Evolutionary conservation across 1,139 yeast genomes (phyloP), one percentile per base, ranked within the genome.

Genomic region (Saccharomyces hybrid): DNA sequence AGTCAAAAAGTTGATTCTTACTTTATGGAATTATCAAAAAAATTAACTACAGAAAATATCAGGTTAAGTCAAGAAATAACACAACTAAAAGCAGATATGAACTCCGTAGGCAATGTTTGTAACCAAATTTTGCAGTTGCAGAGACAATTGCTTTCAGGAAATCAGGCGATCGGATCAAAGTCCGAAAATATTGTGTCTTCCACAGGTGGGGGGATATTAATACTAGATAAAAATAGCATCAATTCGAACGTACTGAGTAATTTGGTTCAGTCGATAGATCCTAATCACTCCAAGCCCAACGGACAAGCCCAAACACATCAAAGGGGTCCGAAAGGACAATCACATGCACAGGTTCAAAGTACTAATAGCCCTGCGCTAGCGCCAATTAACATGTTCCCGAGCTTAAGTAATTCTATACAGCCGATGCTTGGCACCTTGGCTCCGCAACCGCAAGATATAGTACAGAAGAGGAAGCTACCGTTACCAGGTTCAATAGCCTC

Each of bases 51-150:
- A 2, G 70, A 68, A 52, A 68, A 67, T 56, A 59, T 64, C 13
- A 58, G 68, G 49, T 52, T 68, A 31, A 61, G 66, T 19, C 68
- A 65, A 55, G 69, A 68, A 51, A 59, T 68, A 9, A 57, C 61
- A 3, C 61, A 59, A 38, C 49, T 68, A 47, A 67, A 65, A 52
- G 53, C 60, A 0, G 70, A 68, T 32, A 46, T 68, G 16, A 57
- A 56, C 29, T 55, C 62, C 7, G 60, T 68, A 48, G 62, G 58
- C 26, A 55, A 62, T 7, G 57, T 65, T 57, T 62, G 70, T 46
- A 58, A 61, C 27, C 68, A 68, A 51, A 60, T 67, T 32, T 55
- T 66, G 48, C 62, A 64, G 31, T 49, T 60, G 26, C 72, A 68
- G 46, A 56, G 62, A 23, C 66, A 64, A 53, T 31, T 63, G n/a